Evolutionary conservation across 1,139 yeast species (phyloP), one percentile per base, ranked within the genome.

Genomic region (Debaryomyces fabryi): DNA sequence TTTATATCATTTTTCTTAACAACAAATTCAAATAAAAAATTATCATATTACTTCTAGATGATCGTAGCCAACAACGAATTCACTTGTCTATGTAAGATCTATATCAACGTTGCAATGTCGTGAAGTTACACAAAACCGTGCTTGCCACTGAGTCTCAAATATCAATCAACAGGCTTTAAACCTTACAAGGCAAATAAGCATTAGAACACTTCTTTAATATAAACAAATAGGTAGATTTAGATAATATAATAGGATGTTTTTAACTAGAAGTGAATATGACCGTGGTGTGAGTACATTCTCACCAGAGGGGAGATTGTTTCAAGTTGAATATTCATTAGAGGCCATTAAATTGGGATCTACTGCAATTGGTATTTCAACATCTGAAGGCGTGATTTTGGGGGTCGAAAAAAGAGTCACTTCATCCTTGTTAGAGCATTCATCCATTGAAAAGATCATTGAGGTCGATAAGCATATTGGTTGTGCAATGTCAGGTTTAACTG

Each of bases 221-320:
- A 43, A 15, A 29, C 20, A 38, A 15, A 30, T 8, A 23, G 30
- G 24, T 13, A 30, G 13, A 21, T 18, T 37, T 39, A 46, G 46
- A 33, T 34, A 24, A 16, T 23, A 23, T 3, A 23, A 24, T 32
- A 44, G 29, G 18, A 93, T 93, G 99, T 95, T 95, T 74, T 82
- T 95, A 60, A 95, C 99, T 23, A 86, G 99, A 86, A 88, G 96
- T 73, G 99, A 95, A 78, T 95, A 95, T 71, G 99, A 95, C 68
- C 88, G 99, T 71, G 99, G 99, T 55, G 99, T 95, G 48, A 88
- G 96, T 64, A 93, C 99, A 6, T 95, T 95, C 71, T 92, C 98
- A 1, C 99, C 99, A 13, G 99, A 95, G 69, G 99, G 99, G 29
- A 88, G 99, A 66, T 78, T 95, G 53, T 95, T 95, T 74, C 99